Evolutionary conservation across 2,329 filamentous ascomycete genomes (phyloP).

Genomic region (Rutstroemia sydowiana): DNA sequence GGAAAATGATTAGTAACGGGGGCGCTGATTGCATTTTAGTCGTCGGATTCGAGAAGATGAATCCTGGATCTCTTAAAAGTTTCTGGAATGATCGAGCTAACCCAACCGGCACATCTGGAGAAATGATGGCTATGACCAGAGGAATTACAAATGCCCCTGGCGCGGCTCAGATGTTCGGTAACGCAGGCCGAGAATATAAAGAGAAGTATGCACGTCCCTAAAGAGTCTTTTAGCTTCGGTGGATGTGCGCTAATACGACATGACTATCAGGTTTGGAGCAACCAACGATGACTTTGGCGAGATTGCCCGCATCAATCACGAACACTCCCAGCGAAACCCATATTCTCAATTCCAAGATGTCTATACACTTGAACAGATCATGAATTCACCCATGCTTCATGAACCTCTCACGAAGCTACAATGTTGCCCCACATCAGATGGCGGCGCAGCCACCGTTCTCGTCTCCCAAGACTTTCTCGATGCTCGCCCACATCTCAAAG

Average conservation of each 20-base stretch:
- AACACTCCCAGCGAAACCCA: slow-evolving; percentile 83
- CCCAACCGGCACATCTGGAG: slow-evolving; percentile 62
- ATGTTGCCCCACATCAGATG: slow-evolving; percentile 94
- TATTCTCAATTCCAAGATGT: slow-evolving; percentile 97
- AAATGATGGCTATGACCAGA: slow-evolving; percentile 77
- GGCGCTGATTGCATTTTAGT: slow-evolving; percentile 84
- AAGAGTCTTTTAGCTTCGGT: neutral
- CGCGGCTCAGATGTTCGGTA: slow-evolving; percentile 91
- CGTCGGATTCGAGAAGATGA: slow-evolving; percentile 98
- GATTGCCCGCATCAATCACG: slow-evolving; percentile 88
- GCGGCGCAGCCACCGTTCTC: slow-evolving; percentile 78
- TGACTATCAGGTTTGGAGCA: slow-evolving; percentile 47
- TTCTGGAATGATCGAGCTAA: slow-evolving; percentile 82
- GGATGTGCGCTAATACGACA: neutral
- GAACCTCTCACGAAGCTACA: slow-evolving; percentile 93
- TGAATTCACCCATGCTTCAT: slow-evolving; percentile 70
- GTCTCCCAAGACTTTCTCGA: slow-evolving; percentile 87
- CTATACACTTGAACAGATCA: slow-evolving; percentile 79
- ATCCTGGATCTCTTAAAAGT: slow-evolving; percentile 73
- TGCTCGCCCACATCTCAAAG: slow-evolving; percentile 70
- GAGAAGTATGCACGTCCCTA: slow-evolving; percentile 57
- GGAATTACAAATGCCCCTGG: slow-evolving; percentile 77
- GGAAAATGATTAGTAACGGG: slow-evolving; percentile 71
- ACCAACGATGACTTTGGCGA: slow-evolving; percentile 83
- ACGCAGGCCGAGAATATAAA: slow-evolving; percentile 89